These are phyloP conservation scores for Aaosphaeria pasadenensis DNA, from an alignment of 2,329 filamentous ascomycete species.

Conservation along the genomic window DNA sequence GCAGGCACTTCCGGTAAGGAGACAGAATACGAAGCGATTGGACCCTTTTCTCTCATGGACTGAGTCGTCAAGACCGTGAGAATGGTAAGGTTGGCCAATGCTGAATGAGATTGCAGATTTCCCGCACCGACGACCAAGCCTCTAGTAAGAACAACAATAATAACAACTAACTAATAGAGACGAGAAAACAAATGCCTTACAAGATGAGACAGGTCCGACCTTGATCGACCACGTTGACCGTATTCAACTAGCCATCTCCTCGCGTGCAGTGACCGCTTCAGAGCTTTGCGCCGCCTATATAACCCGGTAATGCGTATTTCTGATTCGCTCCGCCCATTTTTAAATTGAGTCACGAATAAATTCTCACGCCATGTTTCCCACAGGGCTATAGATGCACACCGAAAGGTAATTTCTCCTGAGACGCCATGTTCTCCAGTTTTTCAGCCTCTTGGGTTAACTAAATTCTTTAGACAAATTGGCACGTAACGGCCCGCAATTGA, in stretches of 20 bases:
- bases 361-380: slow-evolving; percentile 31
- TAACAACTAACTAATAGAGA: no score
- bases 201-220: not conserved
- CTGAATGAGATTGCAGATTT: no score
- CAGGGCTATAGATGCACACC: slow-evolving; percentile 30
- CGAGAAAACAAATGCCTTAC: no score
- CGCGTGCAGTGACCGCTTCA: slow-evolving; percentile 24
- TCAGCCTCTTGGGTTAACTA: slow-evolving; percentile 5
- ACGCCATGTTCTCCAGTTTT: slow-evolving; percentile 1
- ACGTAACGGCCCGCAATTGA: slow-evolving; percentile 26
- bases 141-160: no score
- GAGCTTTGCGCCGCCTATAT: slow-evolving; percentile 28
- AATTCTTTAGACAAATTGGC: slow-evolving; percentile 42
- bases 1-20: no score
- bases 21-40: no score
- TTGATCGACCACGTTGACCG: slow-evolving; percentile 11
- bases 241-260: slow-evolving; percentile 20
- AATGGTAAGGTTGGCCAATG: no score
- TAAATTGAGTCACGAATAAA: slow-evolving; percentile 9
- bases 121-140: no score
- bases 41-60: no score
- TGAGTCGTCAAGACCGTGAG: no score
- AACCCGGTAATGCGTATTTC: slow-evolving; percentile 19
- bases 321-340: not conserved
- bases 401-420: slow-evolving; percentile 16